phyloP scores from a whole-genome alignment of 176 grass and related monocot genomes.

The Pontederia paniculata region DNA sequence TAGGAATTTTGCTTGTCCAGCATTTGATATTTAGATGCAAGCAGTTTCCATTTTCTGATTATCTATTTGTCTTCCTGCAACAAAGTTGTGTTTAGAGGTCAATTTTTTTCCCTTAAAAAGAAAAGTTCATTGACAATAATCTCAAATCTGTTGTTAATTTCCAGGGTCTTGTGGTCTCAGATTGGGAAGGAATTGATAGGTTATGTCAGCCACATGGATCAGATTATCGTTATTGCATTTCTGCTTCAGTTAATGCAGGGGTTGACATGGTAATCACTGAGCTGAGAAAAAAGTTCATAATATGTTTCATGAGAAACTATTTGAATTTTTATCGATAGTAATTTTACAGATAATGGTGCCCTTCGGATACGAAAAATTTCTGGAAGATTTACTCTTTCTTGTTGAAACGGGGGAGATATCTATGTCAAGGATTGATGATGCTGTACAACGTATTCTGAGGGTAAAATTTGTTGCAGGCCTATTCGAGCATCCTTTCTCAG shows the following conservation, averaged over 20 bases:
- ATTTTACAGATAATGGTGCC: slow-evolving; percentile 85
- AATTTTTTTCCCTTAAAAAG: too few species aligned
- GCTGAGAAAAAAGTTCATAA: slow-evolving; percentile 7
- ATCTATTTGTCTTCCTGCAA: too few species aligned
- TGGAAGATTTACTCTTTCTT: slow-evolving; percentile 75
- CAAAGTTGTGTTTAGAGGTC: too few species aligned
- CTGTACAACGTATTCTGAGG: slow-evolving; percentile 68
- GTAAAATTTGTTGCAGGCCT: slow-evolving; percentile 90
- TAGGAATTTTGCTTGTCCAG: too few species aligned
- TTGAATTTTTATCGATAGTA: slow-evolving; percentile 17
- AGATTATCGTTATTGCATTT: slow-evolving; percentile 67
- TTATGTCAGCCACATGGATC: slow-evolving; percentile 59
- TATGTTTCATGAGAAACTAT: neutral
- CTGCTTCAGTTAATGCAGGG: slow-evolving; percentile 74
- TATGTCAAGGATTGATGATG: slow-evolving; percentile 66
- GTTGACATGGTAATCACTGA: slow-evolving; percentile 76
- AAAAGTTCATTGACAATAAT: too few species aligned
- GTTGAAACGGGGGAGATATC: slow-evolving; percentile 66
- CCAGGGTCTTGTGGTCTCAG: slow-evolving; percentile 83
- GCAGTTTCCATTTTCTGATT: too few species aligned
- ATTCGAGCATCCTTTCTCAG: slow-evolving; percentile 83
- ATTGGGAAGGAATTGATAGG: slow-evolving; percentile 92
- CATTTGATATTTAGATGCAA: too few species aligned
- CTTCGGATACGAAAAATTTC: slow-evolving; percentile 67
- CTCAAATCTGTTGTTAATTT: slow-evolving; percentile 18